Evolutionary conservation across 2,329 filamentous ascomycete species (phyloP).

Genomic region (Diplodia corticola): DNA sequence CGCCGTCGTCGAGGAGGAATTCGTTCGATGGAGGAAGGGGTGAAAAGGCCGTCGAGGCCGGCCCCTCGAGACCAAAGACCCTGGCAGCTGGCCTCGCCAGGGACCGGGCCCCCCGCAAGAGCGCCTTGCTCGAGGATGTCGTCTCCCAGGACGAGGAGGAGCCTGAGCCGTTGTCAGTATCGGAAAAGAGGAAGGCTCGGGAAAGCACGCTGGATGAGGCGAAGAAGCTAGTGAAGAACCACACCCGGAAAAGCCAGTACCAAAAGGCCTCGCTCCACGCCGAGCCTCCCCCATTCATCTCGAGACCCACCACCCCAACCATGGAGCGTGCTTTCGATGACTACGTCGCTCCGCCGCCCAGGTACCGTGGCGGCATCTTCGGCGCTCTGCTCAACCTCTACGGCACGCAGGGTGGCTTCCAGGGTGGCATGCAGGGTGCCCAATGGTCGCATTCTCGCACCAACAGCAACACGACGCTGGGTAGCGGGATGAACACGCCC

Average conservation of each 20-base stretch:
- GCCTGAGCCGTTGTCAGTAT: constrained; percentile 20
- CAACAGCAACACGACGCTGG: constrained; percentile 16
- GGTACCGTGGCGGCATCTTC: constrained; percentile 73
- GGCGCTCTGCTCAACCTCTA: constrained; percentile 72
- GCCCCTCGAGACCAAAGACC: background rate
- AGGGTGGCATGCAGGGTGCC: background rate
- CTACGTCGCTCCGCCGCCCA: constrained; percentile 66
- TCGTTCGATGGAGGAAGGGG: constrained; percentile 31
- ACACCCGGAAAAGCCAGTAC: constrained; percentile 32
- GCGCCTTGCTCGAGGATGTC: background rate
- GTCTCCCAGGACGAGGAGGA: constrained; percentile 25
- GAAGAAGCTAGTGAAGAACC: constrained; percentile 45
- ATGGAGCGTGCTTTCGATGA: constrained; percentile 54
- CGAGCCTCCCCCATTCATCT: constrained; percentile 29
- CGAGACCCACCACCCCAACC: constrained; percentile 51
- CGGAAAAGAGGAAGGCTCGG: background rate
- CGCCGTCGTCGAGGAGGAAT: constrained; percentile 37
- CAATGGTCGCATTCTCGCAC: background rate
- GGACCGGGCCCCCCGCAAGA: background rate
- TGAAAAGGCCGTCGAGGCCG: background rate
- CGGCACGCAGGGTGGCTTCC: constrained; percentile 28
- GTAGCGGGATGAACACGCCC: constrained; percentile 8
- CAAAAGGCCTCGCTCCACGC: constrained; percentile 4
- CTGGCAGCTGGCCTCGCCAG: background rate
- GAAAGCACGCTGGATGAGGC: constrained; percentile 45